These are phyloP conservation scores for Mucor indicus DNA, from an alignment of 371 early-diverging fungal genomes.

Conservation along the genomic window DNA sequence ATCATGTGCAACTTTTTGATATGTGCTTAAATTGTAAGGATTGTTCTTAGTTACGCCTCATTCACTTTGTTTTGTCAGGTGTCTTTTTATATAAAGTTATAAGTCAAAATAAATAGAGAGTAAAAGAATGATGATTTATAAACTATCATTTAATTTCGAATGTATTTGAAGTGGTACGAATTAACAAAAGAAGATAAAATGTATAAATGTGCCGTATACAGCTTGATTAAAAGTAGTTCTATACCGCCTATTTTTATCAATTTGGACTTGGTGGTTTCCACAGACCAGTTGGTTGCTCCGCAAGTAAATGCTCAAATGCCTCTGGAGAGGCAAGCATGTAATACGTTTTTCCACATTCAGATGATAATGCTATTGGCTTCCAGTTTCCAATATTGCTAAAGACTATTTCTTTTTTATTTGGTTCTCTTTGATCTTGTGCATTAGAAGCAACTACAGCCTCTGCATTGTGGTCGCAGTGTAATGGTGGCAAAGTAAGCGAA, in stretches of 20 bases:
- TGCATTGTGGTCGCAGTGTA: slow-evolving; percentile 3
- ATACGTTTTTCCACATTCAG: not conserved
- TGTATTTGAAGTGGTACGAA: slow-evolving; percentile 5
- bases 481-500: slow-evolving; percentile 8
- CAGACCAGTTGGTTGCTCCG: slow-evolving; percentile 8
- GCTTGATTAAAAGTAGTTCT: slow-evolving; percentile 5
- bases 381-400: slow-evolving; percentile 6
- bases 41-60: slow-evolving; percentile 6
- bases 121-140: slow-evolving; percentile 4
- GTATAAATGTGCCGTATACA: slow-evolving; percentile 5
- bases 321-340: slow-evolving; percentile 9
- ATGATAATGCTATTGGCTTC: slow-evolving; percentile 7
- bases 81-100: slow-evolving; percentile 4
- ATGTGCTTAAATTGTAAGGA: slow-evolving; percentile 6
- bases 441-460: slow-evolving; percentile 6
- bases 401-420: not conserved
- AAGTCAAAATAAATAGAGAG: slow-evolving; percentile 6
- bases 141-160: slow-evolving; percentile 6
- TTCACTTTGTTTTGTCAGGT: slow-evolving; percentile 4
- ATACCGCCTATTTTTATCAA: slow-evolving; percentile 1
- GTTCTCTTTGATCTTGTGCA: slow-evolving; percentile 1
- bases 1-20: slow-evolving; percentile 6
- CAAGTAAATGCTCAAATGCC: slow-evolving; percentile 10
- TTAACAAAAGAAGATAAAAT: slow-evolving; percentile 5
- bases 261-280: slow-evolving; percentile 2